These are phyloP conservation scores for Cubamyces lactineus DNA, from an alignment of 768 basidiomycete genomes.

Conservation along the genomic window DNA sequence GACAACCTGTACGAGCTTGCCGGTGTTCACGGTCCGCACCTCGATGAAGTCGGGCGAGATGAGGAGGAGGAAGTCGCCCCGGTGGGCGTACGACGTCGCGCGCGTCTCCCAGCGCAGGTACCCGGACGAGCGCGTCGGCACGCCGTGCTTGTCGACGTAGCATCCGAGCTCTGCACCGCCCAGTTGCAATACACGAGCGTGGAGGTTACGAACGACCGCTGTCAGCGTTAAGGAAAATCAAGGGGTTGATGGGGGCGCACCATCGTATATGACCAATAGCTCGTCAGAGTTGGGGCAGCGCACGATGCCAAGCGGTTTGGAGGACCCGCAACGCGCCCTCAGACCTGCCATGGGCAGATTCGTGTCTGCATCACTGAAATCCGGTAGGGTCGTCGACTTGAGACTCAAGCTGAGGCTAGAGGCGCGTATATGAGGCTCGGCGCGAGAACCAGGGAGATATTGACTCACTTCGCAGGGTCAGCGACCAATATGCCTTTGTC, in stretches of 20 bases:
- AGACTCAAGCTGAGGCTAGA: conserved; percentile 37
- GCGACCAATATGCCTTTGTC: conserved; percentile 66
- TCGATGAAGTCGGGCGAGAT: conserved; percentile 79
- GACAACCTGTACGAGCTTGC: conserved; percentile 81
- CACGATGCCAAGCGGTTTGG: conserved; percentile 70
- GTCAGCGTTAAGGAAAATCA: neutral
- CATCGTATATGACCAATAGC: conserved; percentile 74
- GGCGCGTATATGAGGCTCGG: conserved; percentile 36
- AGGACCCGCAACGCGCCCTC: conserved; percentile 58
- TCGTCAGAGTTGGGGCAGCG: conserved; percentile 53
- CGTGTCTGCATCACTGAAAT: conserved; percentile 48
- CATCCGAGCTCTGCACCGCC: conserved; percentile 63
- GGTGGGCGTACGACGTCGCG: conserved; percentile 61
- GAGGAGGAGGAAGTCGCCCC: conserved; percentile 67
- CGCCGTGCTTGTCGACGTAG: conserved; percentile 73
- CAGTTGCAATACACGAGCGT: neutral
- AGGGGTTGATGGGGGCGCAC: conserved; percentile 43
- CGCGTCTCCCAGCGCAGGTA: conserved; percentile 82
- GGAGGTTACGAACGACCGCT: neutral
- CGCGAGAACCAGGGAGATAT: neutral
- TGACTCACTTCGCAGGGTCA: conserved; percentile 67
- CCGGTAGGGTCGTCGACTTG: conserved; percentile 56
- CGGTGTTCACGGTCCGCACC: conserved; percentile 64
- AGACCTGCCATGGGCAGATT: conserved; percentile 51
- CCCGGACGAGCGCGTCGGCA: conserved; percentile 58